These are phyloP conservation scores for Pseudogymnoascus sp. DNA, from an alignment of 2,329 filamentous ascomycete genomes.

Conservation along the genomic window DNA sequence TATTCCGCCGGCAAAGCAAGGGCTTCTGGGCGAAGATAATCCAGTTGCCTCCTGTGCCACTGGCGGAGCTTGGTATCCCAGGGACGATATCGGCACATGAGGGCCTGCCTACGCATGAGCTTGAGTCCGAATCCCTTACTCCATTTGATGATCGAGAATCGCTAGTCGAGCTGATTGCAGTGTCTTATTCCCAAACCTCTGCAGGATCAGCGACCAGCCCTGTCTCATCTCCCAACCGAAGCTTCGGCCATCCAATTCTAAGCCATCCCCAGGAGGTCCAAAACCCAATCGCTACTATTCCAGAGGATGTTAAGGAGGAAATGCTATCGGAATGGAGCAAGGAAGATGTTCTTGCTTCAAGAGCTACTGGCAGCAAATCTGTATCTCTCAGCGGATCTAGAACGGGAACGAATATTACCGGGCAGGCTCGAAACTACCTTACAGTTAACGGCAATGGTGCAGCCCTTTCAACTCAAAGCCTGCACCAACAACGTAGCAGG, in stretches of 20 bases:
- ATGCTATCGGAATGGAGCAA: constrained; percentile 75
- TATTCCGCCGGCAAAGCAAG: constrained; percentile 62
- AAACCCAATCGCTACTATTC: constrained; percentile 47
- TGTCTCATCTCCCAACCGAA: constrained; percentile 58
- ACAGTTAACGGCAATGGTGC: constrained; percentile 44
- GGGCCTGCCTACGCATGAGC: constrained; percentile 36
- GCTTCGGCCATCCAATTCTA: constrained; percentile 53
- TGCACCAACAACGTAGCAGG: constrained; percentile 18
- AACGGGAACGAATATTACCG: constrained; percentile 43
- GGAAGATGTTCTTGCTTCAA: constrained; percentile 59
- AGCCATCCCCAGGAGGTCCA: constrained; percentile 35
- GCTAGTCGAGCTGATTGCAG: constrained; percentile 66
- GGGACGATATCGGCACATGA: constrained; percentile 38
- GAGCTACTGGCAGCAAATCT: constrained; percentile 61
- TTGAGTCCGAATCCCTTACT: constrained; percentile 56
- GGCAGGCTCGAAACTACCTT: constrained; percentile 45
- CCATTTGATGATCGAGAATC: constrained; percentile 67
- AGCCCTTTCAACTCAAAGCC: constrained; percentile 27
- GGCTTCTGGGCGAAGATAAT: constrained; percentile 73
- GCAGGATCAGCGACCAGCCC: constrained; percentile 62
- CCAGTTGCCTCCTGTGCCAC: constrained; percentile 55
- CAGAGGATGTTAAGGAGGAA: constrained; percentile 59
- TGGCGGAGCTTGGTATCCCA: constrained; percentile 53
- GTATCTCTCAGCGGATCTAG: constrained; percentile 70
- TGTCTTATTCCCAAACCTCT: constrained; percentile 56